These are phyloP conservation scores for Durotheca rogersii DNA, from an alignment of 495 filamentous ascomycete species.

Conservation along the genomic window DNA sequence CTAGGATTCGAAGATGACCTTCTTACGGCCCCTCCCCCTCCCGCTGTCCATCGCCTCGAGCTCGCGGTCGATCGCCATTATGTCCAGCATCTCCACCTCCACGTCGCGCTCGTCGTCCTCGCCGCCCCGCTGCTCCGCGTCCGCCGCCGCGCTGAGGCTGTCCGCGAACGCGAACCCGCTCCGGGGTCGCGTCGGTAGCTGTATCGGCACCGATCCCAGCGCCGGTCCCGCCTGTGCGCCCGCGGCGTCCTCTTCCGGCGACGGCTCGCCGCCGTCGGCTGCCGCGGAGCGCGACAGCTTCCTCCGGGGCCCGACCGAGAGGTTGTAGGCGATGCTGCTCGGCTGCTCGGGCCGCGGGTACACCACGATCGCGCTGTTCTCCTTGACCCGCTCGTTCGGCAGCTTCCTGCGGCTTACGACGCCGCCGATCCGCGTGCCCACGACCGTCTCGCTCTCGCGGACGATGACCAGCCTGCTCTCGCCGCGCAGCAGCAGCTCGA, in stretches of 20 bases:
- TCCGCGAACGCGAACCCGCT: conserved; percentile 46
- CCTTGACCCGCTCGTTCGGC: conserved; percentile 22
- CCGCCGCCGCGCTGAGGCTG: conserved; percentile 44
- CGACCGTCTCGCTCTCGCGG: conserved; percentile 45
- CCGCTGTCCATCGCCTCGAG: conserved; percentile 49
- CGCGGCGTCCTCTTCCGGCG: conserved; percentile 16
- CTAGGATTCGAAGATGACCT: conserved; percentile 48
- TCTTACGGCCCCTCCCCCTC: conserved; percentile 46
- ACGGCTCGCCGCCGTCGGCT: conserved; percentile 20
- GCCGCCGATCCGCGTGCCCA: conserved; percentile 37
- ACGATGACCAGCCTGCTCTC: conserved; percentile 65
- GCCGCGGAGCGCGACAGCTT: conserved; percentile 15
- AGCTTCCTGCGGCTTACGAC: conserved; percentile 38
- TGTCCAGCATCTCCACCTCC: conserved; percentile 55
- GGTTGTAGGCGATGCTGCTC: conserved; percentile 46
- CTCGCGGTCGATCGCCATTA: conserved; percentile 57
- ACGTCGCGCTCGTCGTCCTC: conserved; percentile 50
- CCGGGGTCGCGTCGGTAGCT: conserved; percentile 20
- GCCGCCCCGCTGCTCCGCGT: conserved; percentile 46
- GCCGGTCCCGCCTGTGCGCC: conserved; percentile 9
- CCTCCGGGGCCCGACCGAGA: conserved; percentile 38
- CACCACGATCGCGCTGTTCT: conserved; percentile 45
- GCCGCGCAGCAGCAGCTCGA: conserved; percentile 62
- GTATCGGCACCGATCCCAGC: conserved; percentile 9
- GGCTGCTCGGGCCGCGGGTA: conserved; percentile 44